These are phyloP conservation scores for Eleusine indica DNA, from an alignment of 176 grass and related monocot genomes.

Conservation along the genomic window DNA sequence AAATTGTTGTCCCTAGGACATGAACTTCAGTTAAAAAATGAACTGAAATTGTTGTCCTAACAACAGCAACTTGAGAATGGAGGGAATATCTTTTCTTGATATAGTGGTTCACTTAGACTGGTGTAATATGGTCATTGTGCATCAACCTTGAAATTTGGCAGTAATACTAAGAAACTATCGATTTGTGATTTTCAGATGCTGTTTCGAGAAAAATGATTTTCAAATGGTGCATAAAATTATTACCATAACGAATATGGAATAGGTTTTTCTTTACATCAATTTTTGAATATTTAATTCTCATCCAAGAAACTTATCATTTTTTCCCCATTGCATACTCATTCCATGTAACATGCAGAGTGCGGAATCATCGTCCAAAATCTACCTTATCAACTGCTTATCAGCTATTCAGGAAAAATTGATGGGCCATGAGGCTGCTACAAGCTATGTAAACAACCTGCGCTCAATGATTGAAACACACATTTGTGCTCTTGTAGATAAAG, in stretches of 20 bases:
- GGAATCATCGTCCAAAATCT: slow-evolving; percentile 81
- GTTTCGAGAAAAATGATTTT: background rate
- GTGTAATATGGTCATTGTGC: slow-evolving; percentile 2
- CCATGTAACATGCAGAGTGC: slow-evolving; percentile 55
- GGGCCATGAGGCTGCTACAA: slow-evolving; percentile 67
- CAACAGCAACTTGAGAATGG: too few relatives aligned
- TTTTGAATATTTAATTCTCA: slow-evolving; percentile 20
- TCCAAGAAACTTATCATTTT: slow-evolving; percentile 33
- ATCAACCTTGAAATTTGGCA: background rate
- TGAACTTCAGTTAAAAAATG: too few relatives aligned
- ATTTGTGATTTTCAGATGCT: slow-evolving; percentile 9
- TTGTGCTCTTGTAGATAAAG: slow-evolving; percentile 64
- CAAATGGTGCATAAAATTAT: slow-evolving; percentile 6
- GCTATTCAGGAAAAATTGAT: slow-evolving; percentile 87
- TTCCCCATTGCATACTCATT: slow-evolving; percentile 28
- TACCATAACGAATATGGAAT: slow-evolving; percentile 6
- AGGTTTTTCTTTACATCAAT: slow-evolving; percentile 8
- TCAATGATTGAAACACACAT: slow-evolving; percentile 71
- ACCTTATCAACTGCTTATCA: slow-evolving; percentile 97
- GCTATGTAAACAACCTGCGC: slow-evolving; percentile 63
- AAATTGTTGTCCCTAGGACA: too few relatives aligned
- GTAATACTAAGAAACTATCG: background rate
- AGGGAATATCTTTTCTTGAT: background rate
- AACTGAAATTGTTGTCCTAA: too few relatives aligned
- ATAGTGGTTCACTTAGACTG: slow-evolving; percentile 22